Conservation (phyloP, 345 rosid species). For the Eucalyptus virginea region DNA sequence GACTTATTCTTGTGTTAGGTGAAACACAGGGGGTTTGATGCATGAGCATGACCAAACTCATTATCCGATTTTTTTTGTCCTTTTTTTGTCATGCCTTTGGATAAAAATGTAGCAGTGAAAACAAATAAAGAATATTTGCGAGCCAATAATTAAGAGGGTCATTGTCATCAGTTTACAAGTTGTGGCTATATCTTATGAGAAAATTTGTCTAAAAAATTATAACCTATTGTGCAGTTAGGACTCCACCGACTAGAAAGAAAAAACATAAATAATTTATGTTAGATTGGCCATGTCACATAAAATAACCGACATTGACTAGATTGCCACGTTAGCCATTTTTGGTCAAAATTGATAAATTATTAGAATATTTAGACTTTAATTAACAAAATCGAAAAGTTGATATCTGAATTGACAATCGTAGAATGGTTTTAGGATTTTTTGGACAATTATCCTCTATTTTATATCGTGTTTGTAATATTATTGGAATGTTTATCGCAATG, state of each 20-base stretch:
- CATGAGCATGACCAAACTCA: neutral
- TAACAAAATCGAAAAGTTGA: neutral
- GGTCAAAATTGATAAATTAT: neutral
- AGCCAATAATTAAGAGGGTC: neutral
- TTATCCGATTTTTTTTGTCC: neutral
- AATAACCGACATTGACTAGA: rapidly evolving
- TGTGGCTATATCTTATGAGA: neutral
- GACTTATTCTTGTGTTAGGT: neutral
- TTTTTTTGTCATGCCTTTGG: neutral
- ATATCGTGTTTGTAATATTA: neutral
- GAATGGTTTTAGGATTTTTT: neutral
- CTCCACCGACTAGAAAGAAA: neutral
- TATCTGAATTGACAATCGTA: rapidly evolving
- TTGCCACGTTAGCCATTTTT: rapidly evolving
- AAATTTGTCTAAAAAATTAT: neutral
- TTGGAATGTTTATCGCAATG: neutral
- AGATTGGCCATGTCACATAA: rapidly evolving
- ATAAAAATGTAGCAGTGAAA: neutral
- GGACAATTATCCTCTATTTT: neutral
- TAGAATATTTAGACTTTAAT: neutral
- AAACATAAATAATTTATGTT: neutral
- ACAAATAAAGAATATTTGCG: neutral
- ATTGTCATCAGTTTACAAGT: neutral
- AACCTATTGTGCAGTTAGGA: neutral
- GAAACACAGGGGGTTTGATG: neutral